Base-by-base conservation (phyloP, 2,329 filamentous ascomycete species). In the Ophiostoma tasmaniense region DNA sequence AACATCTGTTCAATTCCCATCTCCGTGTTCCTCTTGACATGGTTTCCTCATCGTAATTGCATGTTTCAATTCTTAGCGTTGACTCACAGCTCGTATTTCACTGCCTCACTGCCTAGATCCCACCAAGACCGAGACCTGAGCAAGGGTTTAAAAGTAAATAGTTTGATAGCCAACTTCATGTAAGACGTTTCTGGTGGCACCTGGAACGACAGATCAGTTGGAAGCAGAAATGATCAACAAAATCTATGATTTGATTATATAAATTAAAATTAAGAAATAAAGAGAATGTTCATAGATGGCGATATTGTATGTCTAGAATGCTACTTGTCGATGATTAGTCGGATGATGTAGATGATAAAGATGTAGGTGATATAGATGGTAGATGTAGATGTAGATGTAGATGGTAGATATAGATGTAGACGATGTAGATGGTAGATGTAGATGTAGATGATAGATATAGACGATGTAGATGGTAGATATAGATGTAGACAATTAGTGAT, bases 21-120 rank as follows among this genome's bases (percentile, higher is more conserved):
- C 11, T 7, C 17, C 20, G 0, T 17, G 42, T 20, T 45, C 20
- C 42, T 20, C 42, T 45, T 45, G 42, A 10, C 22, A 25, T 55
- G 50, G 50, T 25, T 8, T 55, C 50, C 55, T 61, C 25, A 30
- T 30, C 55, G 3, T 61, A 20, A 61, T 61, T 61, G 14, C 25
- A 22, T 22, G 55, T 61, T 30, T 61, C 55, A 59, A 30, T 25
- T 61, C 25, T 61, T 61, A 61, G 25, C 55, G 55, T 30, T 61
- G 55, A 61, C 25, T 61, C 55, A 30, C 55, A 30, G 55, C 55
- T 61, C 85, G 50, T 55, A 55, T 55, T 25, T 25, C n/a, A 25
- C 42, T 45, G 20, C 42, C 42, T 25, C n/a, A 25, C 42, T 45
- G 20, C 42, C 42, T 45, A 6, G 42, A 45, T 45, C 14, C 11